phyloP scores from a whole-genome alignment of 192 early-diverging fungal species.

The Piromyces sp. region DNA sequence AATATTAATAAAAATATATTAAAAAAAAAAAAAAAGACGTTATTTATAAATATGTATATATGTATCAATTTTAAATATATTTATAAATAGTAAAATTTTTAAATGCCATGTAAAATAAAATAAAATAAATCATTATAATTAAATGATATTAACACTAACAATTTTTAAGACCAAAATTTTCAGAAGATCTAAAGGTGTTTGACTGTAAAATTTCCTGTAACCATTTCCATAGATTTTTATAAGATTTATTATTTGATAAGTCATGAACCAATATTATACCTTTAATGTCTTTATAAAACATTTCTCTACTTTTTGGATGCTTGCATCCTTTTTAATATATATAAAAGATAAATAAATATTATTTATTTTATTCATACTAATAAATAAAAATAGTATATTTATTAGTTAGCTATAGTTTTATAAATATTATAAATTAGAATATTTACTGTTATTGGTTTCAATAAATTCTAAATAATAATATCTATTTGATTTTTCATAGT shows the following conservation, averaged over 20 bases:
- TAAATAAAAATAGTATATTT: too few relatives aligned
- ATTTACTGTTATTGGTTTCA: not conserved
- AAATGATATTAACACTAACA: not conserved
- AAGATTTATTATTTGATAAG: not conserved
- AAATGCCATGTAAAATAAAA: too few relatives aligned
- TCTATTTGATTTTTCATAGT: not conserved
- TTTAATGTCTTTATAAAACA: not conserved
- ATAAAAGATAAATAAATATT: too few relatives aligned
- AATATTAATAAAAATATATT: too few relatives aligned
- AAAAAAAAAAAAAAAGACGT: too few relatives aligned
- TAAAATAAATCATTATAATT: too few relatives aligned
- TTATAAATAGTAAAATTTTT: too few relatives aligned
- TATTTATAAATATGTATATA: too few relatives aligned
- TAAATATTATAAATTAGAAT: too few relatives aligned
- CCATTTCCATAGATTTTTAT: not conserved
- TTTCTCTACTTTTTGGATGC: not conserved
- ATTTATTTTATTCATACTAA: too few relatives aligned
- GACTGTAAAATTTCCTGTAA: not conserved
- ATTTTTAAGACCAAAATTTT: not conserved
- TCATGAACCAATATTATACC: not conserved
- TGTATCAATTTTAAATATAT: too few relatives aligned
- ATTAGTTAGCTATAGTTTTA: too few relatives aligned
- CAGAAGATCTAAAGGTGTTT: not conserved
- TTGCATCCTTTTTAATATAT: not conserved
- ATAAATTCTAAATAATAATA: not conserved